Conservation (phyloP, 805 yeast genomes). For the Sugiyamaella marilandica region DNA sequence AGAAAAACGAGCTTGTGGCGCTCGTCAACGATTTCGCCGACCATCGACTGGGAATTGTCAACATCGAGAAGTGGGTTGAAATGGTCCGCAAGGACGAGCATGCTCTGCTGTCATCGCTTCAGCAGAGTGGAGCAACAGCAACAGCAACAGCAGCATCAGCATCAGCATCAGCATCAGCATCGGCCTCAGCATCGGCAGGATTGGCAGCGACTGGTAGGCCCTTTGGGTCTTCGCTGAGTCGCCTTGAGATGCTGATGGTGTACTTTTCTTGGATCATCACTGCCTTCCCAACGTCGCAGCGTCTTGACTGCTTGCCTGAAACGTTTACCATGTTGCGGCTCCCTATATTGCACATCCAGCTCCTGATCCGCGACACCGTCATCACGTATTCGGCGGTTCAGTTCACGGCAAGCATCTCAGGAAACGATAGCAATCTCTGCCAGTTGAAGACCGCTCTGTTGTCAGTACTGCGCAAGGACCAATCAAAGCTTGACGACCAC, state of each 20-base stretch:
- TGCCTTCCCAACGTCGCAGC: constrained; percentile 7
- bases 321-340: constrained; percentile 18
- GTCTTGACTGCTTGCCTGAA: constrained; percentile 17
- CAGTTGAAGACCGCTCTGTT: constrained; percentile 16
- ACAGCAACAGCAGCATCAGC: too few species aligned
- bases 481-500: constrained; percentile 1
- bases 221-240: neutral
- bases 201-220: neutral
- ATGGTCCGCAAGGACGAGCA: constrained; percentile 5
- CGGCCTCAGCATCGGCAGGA: too few species aligned
- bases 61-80: constrained; percentile 13
- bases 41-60: constrained; percentile 3
- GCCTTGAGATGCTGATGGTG: constrained; percentile 11
- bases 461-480: constrained; percentile 8
- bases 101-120: neutral
- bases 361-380: constrained; percentile 18
- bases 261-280: constrained; percentile 9
- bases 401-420: constrained; percentile 13
- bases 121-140: neutral
- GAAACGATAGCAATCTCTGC: constrained; percentile 11
- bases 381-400: constrained; percentile 18
- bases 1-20: constrained; percentile 11
- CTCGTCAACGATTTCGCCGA: constrained; percentile 8
- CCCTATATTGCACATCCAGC: constrained; percentile 14
- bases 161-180: too few species aligned